Evolutionary conservation across 306 rosid genomes (phyloP).

Genomic region (Sechiopsis laciniata): DNA sequence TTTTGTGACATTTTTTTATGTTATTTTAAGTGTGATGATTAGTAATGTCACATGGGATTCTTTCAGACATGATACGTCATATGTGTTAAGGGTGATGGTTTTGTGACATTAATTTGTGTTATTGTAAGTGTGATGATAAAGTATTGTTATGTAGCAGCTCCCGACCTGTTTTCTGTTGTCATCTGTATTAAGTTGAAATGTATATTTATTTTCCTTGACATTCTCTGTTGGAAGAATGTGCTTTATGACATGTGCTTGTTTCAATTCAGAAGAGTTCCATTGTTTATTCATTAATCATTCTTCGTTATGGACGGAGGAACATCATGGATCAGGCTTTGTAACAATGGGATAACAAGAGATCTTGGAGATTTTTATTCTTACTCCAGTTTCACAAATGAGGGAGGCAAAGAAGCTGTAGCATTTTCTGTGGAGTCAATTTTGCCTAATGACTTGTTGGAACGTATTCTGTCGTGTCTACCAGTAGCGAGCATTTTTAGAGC

Average conservation of each 20-base stretch:
- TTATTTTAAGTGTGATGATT: neutral
- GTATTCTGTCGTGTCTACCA: constrained; percentile 76
- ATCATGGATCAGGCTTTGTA: constrained; percentile 61
- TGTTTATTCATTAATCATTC: neutral
- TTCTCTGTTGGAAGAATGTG: neutral
- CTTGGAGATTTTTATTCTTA: constrained; percentile 41
- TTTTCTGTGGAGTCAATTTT: constrained; percentile 54
- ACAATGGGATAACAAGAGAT: constrained; percentile 41
- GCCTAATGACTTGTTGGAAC: constrained; percentile 84
- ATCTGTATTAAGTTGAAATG: neutral
- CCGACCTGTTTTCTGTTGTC: neutral
- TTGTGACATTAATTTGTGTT: too few species aligned
- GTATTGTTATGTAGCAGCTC: neutral
- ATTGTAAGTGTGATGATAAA: too few species aligned
- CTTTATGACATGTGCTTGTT: constrained; percentile 4
- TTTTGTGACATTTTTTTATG: neutral
- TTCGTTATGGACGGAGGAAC: constrained; percentile 68
- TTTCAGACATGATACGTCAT: too few species aligned
- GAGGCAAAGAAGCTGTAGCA: constrained; percentile 40
- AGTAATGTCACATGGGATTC: too few species aligned
- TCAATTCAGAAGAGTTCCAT: neutral
- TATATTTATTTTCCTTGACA: neutral
- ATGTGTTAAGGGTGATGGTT: too few species aligned
- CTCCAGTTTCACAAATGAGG: constrained; percentile 51
- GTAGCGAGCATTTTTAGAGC: constrained; percentile 77